Percentiles rank a stretch among this genome's conserved stretches.
Evolutionary conservation across 495 filamentous ascomycete species (phyloP).

Genomic region (Neohortaea acidophila): DNA sequence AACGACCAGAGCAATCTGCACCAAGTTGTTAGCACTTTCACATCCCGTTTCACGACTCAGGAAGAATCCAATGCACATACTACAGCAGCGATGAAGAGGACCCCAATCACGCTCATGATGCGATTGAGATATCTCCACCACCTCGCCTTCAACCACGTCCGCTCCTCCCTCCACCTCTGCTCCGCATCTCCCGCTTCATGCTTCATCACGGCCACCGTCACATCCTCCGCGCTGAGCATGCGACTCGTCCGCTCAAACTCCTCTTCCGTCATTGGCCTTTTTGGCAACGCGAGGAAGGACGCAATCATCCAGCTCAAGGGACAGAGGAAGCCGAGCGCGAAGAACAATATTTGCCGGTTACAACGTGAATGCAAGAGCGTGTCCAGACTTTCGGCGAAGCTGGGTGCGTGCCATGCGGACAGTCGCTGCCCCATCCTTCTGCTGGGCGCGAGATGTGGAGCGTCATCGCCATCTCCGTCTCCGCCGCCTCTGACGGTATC

Average conservation of each 20-base stretch:
- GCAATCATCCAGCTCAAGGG: conserved; percentile 82
- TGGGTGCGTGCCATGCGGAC: conserved; percentile 23
- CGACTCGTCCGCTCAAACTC: conserved; percentile 25
- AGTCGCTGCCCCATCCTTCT: background rate
- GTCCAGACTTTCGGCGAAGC: conserved; percentile 46
- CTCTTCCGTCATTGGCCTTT: conserved; percentile 25
- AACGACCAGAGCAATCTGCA: too few species aligned
- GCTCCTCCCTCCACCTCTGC: conserved; percentile 33
- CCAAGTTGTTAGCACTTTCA: background rate
- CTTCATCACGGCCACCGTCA: conserved; percentile 19
- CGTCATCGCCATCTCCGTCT: background rate
- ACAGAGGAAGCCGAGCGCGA: conserved; percentile 73
- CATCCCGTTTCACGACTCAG: too few species aligned
- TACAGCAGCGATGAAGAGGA: conserved; percentile 61
- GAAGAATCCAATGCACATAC: conserved; percentile 40
- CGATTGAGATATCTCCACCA: conserved; percentile 94
- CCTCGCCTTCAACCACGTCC: conserved; percentile 56
- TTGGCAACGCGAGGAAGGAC: conserved; percentile 64
- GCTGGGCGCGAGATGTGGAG: conserved; percentile 8
- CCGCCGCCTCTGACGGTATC: conserved; percentile 3
- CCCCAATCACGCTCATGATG: conserved; percentile 64
- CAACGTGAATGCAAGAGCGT: conserved; percentile 46
- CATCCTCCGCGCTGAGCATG: conserved; percentile 17
- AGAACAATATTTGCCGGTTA: conserved; percentile 74
- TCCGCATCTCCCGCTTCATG: conserved; percentile 21